Evolutionary conservation across 1,139 yeast species (phyloP).

Genomic region (Pneumocystis murina): DNA sequence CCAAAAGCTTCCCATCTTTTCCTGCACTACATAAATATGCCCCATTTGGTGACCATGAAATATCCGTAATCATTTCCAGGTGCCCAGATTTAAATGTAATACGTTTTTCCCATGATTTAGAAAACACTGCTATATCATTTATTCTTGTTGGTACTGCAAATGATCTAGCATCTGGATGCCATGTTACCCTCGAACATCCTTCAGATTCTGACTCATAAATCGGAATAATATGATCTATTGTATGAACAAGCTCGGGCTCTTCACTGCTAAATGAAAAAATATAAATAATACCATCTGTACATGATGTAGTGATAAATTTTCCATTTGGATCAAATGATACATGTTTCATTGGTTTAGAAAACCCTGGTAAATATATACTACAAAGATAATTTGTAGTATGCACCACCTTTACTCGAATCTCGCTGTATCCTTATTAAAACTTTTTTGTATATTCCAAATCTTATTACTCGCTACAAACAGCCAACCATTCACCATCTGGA

Average conservation of each 20-base stretch:
- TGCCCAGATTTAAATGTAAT: conserved; percentile 19
- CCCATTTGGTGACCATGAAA: conserved; percentile 49
- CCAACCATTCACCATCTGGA: conserved; percentile 53
- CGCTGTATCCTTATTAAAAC: conserved; percentile 20
- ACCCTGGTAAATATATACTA: conserved; percentile 24
- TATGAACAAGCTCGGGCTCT: conserved; percentile 28
- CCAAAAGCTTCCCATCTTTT: conserved; percentile 35
- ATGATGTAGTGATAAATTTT: conserved; percentile 45
- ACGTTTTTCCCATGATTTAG: conserved; percentile 14
- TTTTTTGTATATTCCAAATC: background rate
- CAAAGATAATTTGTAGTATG: conserved; percentile 32
- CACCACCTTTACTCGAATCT: conserved; percentile 43
- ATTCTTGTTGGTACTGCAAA: conserved; percentile 43
- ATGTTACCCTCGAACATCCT: conserved; percentile 32
- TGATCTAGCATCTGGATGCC: conserved; percentile 50
- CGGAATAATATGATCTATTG: conserved; percentile 30
- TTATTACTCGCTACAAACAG: conserved; percentile 52
- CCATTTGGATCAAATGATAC: conserved; percentile 49
- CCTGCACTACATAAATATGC: conserved; percentile 37
- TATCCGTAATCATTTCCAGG: conserved; percentile 32
- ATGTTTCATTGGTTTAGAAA: conserved; percentile 29
- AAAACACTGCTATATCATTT: background rate
- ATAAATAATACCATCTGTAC: conserved; percentile 52
- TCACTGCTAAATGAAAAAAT: conserved; percentile 44
- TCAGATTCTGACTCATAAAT: conserved; percentile 26